Evolutionary conservation across 306 rosid genomes (phyloP).

Genomic region (Alnus rubra): DNA sequence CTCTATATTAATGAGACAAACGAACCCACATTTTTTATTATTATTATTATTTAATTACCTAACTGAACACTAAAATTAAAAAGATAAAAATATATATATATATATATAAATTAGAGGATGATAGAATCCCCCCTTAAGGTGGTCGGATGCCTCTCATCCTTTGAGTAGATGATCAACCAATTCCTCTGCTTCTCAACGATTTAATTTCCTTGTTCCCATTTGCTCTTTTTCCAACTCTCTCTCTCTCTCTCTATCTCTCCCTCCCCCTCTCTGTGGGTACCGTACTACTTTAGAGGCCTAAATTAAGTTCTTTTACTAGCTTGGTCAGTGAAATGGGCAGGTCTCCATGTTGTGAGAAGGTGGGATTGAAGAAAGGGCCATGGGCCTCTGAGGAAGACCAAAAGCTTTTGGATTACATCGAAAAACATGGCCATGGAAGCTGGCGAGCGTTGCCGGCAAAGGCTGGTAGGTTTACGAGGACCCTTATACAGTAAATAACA

Average conservation of each 20-base stretch:
- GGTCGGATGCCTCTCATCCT: too few relatives aligned
- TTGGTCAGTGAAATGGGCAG: conserved; percentile 18
- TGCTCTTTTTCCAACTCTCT: neutral
- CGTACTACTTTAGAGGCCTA: neutral
- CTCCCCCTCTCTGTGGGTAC: neutral
- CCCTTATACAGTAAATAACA: neutral
- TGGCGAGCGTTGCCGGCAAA: conserved; percentile 28
- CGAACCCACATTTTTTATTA: too few relatives aligned
- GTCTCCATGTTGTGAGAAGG: conserved; percentile 34
- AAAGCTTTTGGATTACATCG: neutral
- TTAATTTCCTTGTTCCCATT: neutral
- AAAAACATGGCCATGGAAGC: neutral
- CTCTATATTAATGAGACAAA: too few relatives aligned
- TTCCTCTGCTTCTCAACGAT: neutral
- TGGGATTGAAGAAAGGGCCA: conserved; percentile 35
- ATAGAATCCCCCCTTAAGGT: too few relatives aligned
- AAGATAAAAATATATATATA: too few relatives aligned
- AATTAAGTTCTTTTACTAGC: neutral
- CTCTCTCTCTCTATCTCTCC: too few relatives aligned
- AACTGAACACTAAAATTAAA: too few relatives aligned
- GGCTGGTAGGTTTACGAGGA: conserved; percentile 18
- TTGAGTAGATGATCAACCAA: too few relatives aligned
- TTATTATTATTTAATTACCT: too few relatives aligned
- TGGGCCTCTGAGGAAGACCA: conserved; percentile 32
- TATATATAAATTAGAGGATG: too few relatives aligned